Evolutionary conservation across 352 stramenopile species (phyloP), one percentile per base, ranked within the genome.

Genomic region (Globisporangium spiculum): DNA sequence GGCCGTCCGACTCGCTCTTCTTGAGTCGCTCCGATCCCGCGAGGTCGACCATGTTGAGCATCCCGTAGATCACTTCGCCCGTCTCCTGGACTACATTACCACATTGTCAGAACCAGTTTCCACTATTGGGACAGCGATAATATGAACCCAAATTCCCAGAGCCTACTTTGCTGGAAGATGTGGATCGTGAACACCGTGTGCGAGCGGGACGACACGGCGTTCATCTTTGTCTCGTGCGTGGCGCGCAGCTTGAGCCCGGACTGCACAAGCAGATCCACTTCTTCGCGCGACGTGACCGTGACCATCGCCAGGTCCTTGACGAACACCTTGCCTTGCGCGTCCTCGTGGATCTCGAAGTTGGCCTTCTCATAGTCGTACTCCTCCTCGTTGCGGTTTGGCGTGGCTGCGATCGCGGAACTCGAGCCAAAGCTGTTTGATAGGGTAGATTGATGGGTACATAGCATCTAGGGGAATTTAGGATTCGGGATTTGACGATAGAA

Each of bases 191-290:
- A 95, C n/a, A 95, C 87, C 0, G 87, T 95, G 71, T 95, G 87
- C 14, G 87, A 95, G 0, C 87, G 85, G 5, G 91, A 97, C 0
- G 91, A 97, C 8, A 97, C 79, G 1, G 90, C 84, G 64, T 98
- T 97, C 88, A 98, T 97, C 68, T 96, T 96, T 24, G 92, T 98
- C 75, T 96, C 90, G 70, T 97, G 87, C 0, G 93, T 98, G 16
- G 94, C 90, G 1, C 94, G 83, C 36, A 98, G 70, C 55, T 86
- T 89, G 1, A 98, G 75, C 0, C 94, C 94, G 2, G 83, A 87
- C 46, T 92, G 83, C 14, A 98, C 86, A 24, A 98, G 84, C 12
- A 82, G 81, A 55, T 93, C 85, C 0, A 89, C 92, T 63, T 98
- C 90, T 68, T 96, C 82, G 0, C 89, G 81, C 1, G 80, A 91